Conservation (phyloP, 2,329 filamentous ascomycete species). For the Ophiostoma australiae region DNA sequence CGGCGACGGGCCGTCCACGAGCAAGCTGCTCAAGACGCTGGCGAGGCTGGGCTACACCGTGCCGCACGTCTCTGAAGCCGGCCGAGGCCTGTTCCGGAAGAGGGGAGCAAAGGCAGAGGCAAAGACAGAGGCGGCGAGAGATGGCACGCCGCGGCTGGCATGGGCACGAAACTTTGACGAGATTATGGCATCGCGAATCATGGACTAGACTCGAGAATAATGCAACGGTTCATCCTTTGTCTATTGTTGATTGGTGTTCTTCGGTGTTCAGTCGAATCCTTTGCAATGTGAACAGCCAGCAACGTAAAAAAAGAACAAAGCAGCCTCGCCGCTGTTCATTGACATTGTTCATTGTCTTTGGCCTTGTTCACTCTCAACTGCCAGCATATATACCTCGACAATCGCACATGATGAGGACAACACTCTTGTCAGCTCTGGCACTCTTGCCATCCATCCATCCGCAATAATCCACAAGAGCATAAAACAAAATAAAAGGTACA, state of each 20-base stretch:
- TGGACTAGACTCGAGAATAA: conserved; percentile 7
- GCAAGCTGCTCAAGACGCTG: conserved; percentile 37
- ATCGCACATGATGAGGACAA: neutral
- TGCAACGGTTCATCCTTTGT: neutral
- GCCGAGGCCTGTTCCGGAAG: conserved; percentile 1
- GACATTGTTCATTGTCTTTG: neutral
- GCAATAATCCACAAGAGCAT: too few species aligned
- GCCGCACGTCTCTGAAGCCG: conserved; percentile 35
- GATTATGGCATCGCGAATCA: conserved; percentile 32
- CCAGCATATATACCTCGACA: neutral
- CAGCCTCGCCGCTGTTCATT: conserved; percentile 11
- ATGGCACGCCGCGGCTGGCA: conserved; percentile 29
- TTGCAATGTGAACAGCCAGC: neutral
- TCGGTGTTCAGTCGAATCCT: neutral
- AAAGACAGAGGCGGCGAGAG: neutral
- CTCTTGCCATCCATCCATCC: too few species aligned
- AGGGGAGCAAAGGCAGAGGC: neutral
- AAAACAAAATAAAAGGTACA: too few species aligned
- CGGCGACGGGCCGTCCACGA: conserved; percentile 23
- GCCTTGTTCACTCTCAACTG: neutral
- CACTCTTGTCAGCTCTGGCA: neutral
- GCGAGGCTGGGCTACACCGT: conserved; percentile 38
- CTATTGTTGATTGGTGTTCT: neutral
- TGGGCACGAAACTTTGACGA: conserved; percentile 46
- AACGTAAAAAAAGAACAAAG: neutral